phyloP scores from a whole-genome alignment of 1,284 basidiomycete genomes.

The Hypsizygus ulmarius region DNA sequence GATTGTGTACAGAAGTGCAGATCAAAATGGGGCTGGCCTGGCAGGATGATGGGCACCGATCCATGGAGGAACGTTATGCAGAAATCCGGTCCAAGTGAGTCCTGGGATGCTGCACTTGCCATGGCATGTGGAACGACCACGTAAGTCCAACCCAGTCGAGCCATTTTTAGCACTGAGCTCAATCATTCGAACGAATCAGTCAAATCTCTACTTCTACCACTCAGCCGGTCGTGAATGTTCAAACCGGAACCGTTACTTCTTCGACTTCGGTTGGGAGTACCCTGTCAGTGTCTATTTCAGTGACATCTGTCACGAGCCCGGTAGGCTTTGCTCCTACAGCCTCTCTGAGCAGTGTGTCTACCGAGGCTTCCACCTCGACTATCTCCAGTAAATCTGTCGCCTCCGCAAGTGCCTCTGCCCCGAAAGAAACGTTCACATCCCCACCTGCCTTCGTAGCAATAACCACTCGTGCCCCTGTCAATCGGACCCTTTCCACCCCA shows the following conservation, averaged over 20 bases:
- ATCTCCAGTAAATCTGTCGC: slow-evolving; percentile 14
- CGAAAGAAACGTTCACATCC: slow-evolving; percentile 6
- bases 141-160: slow-evolving; percentile 15
- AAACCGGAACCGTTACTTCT: slow-evolving; percentile 11
- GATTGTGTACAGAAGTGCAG: slow-evolving; percentile 45
- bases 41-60: slow-evolving; percentile 48
- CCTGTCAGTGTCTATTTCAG: slow-evolving; percentile 1
- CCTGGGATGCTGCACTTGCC: slow-evolving; percentile 31
- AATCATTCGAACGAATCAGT: not conserved
- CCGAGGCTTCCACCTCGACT: slow-evolving; percentile 4
- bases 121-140: slow-evolving; percentile 35
- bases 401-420: not conserved
- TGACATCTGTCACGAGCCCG: not conserved
- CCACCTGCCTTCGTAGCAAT: slow-evolving; percentile 1
- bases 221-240: slow-evolving; percentile 13
- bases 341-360: slow-evolving; percentile 1
- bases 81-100: slow-evolving; percentile 24
- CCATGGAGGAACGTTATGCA: slow-evolving; percentile 52
- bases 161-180: not conserved
- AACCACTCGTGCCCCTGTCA: slow-evolving; percentile 12
- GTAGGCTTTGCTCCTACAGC: not conserved
- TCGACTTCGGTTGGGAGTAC: not conserved
- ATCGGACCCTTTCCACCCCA: slow-evolving; percentile 14
- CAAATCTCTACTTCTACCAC: slow-evolving; percentile 1
- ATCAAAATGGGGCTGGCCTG: slow-evolving; percentile 51